Evolutionary conservation across 805 yeast species (phyloP), one percentile per base, ranked within the genome.

Genomic region (Metschnikowia kunwiensis): DNA sequence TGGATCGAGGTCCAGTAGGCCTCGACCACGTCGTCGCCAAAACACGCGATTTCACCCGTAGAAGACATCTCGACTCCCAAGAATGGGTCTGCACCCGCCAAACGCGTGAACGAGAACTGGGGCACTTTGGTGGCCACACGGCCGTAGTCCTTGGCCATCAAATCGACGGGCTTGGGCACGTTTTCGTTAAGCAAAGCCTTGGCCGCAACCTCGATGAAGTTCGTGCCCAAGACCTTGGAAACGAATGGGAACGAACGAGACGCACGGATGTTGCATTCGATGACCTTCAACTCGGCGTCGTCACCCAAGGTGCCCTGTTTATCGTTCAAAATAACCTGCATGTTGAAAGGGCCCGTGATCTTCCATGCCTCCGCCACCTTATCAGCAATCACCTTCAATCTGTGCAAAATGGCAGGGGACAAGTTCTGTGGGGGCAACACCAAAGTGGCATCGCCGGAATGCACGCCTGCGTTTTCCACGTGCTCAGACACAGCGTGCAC

Each of bases 11-110:
- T 83, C 97, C 97, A 93, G 76, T 93, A 93, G 23, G 97, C 96
- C 66, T 93, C 97, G 38, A 75, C 54, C 45, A 83, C 62, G 63
- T 86, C 82, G 44, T 72, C 72, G 53, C 99, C 99, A 60, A 93
- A 93, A 60, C 96, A 86, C 20, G 98, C 98, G 60, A 93, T 85
- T 70, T 93, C 99, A 65, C 99, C 99, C 34, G 99, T 93, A 9
- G 97, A 89, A 5, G 97, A 82, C 99, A 93, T 93, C 71, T 93
- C 99, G 50, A 93, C 98, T 47, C 98, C 98, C 58, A 93, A 74
- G 75, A 86, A 89, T 47, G 99, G 99, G 65, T 93, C 99, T 33
- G 99, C 99, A 50, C 98, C 99, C 13, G 97, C 97, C 56, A 93
- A 75, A 71, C 99, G 82, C 25, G 97, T 89, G 73, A 93, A 93